Conservation (phyloP, 2,329 filamentous ascomycete genomes). For the Penicillium griseofulvum region DNA sequence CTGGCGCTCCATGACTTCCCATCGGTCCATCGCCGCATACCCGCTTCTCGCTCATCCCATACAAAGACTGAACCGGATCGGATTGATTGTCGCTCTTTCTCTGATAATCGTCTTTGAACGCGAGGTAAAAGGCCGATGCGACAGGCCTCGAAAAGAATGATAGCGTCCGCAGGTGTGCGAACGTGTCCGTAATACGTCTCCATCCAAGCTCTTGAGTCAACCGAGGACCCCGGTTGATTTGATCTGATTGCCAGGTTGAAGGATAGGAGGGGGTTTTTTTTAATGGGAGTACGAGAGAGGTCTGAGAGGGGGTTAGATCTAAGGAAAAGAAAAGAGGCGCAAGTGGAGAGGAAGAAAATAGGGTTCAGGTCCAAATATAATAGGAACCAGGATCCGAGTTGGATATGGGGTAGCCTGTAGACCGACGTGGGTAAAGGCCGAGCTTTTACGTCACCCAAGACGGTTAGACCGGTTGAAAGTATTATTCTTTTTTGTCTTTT, state of each 20-base stretch:
- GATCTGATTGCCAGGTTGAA: constrained; percentile 12
- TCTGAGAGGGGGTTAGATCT: constrained; percentile 13
- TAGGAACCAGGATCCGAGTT: constrained; percentile 21
- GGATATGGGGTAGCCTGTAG: constrained; percentile 25
- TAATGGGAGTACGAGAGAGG: not conserved
- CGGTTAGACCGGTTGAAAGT: constrained; percentile 15
- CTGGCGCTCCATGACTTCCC: constrained; percentile 99
- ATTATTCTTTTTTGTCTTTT: constrained; percentile 10
- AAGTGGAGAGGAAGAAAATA: constrained; percentile 16
- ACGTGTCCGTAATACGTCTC: constrained; percentile 96
- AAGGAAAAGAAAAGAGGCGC: constrained; percentile 11
- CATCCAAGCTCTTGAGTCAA: constrained; percentile 55
- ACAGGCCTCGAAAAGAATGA: constrained; percentile 98
- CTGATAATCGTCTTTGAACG: constrained; percentile 87
- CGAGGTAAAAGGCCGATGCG: constrained; percentile 82
- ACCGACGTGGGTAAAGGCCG: constrained; percentile 17
- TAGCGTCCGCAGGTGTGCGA: constrained; percentile 92
- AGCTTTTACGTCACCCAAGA: constrained; percentile 28
- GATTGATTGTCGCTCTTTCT: constrained; percentile 96
- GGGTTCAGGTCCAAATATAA: constrained; percentile 24
- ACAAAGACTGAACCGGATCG: constrained; percentile 96
- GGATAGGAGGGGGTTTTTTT: not conserved
- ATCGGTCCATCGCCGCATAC: constrained; percentile 98
- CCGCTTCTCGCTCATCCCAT: constrained; percentile 98
- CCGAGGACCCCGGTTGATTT: constrained; percentile 15